phyloP scores from a whole-genome alignment of 352 stramenopile genomes.

The Globisporangium parvum region DNA sequence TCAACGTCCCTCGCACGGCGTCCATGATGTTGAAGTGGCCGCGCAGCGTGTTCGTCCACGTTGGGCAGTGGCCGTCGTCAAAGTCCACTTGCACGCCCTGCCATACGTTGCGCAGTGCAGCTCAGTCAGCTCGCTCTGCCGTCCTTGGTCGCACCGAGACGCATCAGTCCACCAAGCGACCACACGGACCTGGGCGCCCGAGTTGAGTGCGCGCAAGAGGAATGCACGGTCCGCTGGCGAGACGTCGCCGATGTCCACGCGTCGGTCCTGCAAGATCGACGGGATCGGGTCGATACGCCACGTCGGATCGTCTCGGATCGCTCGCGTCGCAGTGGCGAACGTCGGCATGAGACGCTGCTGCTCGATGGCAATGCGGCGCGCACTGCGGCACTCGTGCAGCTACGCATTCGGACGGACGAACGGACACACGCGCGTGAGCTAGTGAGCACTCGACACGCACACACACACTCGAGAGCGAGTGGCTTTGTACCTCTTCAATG shows the following conservation, averaged over 20 bases:
- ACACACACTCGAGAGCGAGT: not conserved
- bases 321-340: conserved; percentile 71
- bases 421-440: not conserved
- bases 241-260: conserved; percentile 93
- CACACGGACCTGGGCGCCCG: conserved; percentile 79
- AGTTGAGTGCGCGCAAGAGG: conserved; percentile 92
- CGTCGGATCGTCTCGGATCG: conserved; percentile 51
- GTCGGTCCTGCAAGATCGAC: conserved; percentile 74
- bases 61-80: conserved; percentile 82
- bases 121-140: not conserved
- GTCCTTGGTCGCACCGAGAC: not conserved
- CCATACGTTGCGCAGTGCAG: too few relatives aligned
- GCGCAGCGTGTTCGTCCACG: conserved; percentile 89
- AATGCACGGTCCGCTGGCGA: conserved; percentile 86
- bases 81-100: conserved; percentile 75
- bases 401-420: conserved; percentile 11
- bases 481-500: conserved; percentile 27
- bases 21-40: conserved; percentile 92
- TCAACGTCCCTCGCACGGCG: conserved; percentile 66
- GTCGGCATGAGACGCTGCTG: conserved; percentile 73
- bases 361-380: conserved; percentile 36
- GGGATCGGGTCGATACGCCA: conserved; percentile 67
- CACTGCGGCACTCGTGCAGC: conserved; percentile 57
- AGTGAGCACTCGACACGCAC: not conserved
- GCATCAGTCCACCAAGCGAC: conserved; percentile 21